These are phyloP conservation scores for Mycena indigotica DNA, from an alignment of 768 basidiomycete species.

Conservation along the genomic window DNA sequence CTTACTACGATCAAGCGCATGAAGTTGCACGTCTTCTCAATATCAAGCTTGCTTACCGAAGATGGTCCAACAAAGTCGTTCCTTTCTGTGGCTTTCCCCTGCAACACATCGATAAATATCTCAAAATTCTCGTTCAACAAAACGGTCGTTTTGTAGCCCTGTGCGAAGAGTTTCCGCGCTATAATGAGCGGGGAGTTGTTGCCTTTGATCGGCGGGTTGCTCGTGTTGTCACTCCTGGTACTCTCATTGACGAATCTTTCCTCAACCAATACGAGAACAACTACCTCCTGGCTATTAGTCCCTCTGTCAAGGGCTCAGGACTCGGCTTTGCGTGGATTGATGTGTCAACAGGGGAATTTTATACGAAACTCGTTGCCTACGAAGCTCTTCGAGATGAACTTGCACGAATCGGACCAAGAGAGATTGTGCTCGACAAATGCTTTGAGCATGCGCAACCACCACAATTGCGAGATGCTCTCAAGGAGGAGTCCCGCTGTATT, in stretches of 20 bases:
- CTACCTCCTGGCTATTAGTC: slow-evolving; percentile 74
- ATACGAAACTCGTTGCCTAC: slow-evolving; percentile 60
- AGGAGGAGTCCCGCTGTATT: slow-evolving; percentile 56
- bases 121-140: slow-evolving; percentile 83
- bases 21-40: slow-evolving; percentile 75
- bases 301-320: slow-evolving; percentile 11
- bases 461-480: slow-evolving; percentile 50
- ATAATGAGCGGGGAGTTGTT: slow-evolving; percentile 47
- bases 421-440: slow-evolving; percentile 67
- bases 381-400: slow-evolving; percentile 77
- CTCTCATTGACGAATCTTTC: slow-evolving; percentile 90
- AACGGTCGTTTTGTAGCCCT: slow-evolving; percentile 86
- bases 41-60: slow-evolving; percentile 80
- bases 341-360: slow-evolving; percentile 92
- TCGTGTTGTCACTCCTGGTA: slow-evolving; percentile 90
- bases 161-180: slow-evolving; percentile 85
- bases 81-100: slow-evolving; percentile 93
- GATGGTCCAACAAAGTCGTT: slow-evolving; percentile 69
- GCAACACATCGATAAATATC: slow-evolving; percentile 79
- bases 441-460: slow-evolving; percentile 41
- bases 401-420: slow-evolving; percentile 76
- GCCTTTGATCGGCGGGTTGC: slow-evolving; percentile 80
- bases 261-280: slow-evolving; percentile 86
- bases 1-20: slow-evolving; percentile 89
- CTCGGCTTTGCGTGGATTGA: slow-evolving; percentile 93